A percentile compares a stretch with the other conserved stretches of the same genome.
These are phyloP conservation scores for Firmiana major DNA, from an alignment of 345 rosid species.

Conservation along the genomic window DNA sequence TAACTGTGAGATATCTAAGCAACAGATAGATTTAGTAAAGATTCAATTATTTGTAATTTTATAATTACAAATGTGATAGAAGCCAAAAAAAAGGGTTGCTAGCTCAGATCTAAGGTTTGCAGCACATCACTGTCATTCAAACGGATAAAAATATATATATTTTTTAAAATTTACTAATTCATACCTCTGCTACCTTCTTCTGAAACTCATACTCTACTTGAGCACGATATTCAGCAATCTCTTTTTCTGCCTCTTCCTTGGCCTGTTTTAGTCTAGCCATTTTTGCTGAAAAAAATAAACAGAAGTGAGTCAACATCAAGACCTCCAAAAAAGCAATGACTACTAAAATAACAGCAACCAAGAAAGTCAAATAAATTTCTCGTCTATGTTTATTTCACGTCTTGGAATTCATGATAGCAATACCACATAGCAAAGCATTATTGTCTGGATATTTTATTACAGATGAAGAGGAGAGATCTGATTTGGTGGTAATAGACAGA, in stretches of 20 bases:
- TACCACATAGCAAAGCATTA: background rate
- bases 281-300: conserved; percentile 44
- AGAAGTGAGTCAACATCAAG: conserved; percentile 7
- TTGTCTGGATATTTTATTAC: background rate
- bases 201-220: conserved; percentile 68
- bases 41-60: background rate
- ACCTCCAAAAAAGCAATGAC: background rate
- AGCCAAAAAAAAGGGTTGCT: background rate
- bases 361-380: background rate
- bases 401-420: background rate
- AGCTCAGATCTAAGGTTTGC: background rate
- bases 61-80: background rate
- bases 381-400: background rate
- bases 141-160: background rate
- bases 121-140: background rate
- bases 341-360: background rate
- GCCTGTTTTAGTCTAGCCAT: conserved; percentile 79
- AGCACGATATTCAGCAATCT: conserved; percentile 59
- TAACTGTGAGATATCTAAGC: background rate
- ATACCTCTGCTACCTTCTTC: conserved; percentile 56
- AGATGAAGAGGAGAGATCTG: background rate
- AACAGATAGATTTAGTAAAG: background rate
- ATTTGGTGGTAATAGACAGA: background rate
- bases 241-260: conserved; percentile 82
- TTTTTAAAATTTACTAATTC: background rate